Conservation (phyloP, 352 stramenopile genomes). For the Plasmopara viticola region DNA sequence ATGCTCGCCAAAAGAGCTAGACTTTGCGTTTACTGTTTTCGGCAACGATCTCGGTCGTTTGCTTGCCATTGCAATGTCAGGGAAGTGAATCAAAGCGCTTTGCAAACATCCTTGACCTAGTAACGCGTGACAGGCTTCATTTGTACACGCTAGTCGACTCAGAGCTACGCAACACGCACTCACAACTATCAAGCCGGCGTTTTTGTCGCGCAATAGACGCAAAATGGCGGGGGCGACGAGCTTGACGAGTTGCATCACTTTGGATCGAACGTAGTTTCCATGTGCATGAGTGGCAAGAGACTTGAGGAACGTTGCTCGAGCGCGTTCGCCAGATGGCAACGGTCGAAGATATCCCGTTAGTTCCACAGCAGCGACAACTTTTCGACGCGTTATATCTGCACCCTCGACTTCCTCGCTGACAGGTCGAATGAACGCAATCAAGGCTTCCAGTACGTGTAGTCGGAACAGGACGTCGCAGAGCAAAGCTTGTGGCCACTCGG, state of each 20-base stretch:
- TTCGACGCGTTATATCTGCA: constrained; percentile 28
- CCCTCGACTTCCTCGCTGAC: constrained; percentile 50
- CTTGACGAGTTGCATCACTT: constrained; percentile 40
- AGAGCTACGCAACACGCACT: constrained; percentile 50
- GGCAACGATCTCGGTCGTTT: constrained; percentile 3
- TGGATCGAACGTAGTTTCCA: constrained; percentile 34
- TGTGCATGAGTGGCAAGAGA: constrained; percentile 19
- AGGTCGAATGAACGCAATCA: constrained; percentile 43
- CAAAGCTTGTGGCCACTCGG: constrained; percentile 47
- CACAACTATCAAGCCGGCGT: constrained; percentile 23
- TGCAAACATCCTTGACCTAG: constrained; percentile 48
- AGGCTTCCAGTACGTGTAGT: constrained; percentile 62
- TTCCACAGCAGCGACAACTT: constrained; percentile 47
- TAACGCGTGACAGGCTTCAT: constrained; percentile 35
- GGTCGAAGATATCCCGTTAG: constrained; percentile 54
- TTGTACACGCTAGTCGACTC: constrained; percentile 58
- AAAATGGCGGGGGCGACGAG: constrained; percentile 49
- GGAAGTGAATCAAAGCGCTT: constrained; percentile 51
- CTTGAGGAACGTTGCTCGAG: constrained; percentile 39
- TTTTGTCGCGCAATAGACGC: constrained; percentile 52
- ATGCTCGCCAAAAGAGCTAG: constrained; percentile 36
- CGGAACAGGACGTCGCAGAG: constrained; percentile 58
- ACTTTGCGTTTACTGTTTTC: constrained; percentile 14
- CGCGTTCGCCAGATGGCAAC: constrained; percentile 45
- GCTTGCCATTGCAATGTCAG: constrained; percentile 31